These are phyloP conservation scores for Conringia planisiliqua DNA, from an alignment of 345 rosid species.

Conservation along the genomic window DNA sequence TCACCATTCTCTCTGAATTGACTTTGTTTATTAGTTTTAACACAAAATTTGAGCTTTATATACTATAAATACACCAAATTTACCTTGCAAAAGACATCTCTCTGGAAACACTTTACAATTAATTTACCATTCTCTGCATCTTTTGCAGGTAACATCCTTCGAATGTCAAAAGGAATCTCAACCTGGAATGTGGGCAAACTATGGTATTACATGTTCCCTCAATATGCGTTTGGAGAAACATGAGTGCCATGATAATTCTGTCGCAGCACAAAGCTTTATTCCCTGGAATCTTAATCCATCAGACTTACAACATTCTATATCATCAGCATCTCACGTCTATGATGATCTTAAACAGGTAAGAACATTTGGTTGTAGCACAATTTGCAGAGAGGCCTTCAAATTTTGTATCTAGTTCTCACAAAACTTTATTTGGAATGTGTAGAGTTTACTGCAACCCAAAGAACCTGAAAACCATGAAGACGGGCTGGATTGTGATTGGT, in stretches of 20 bases:
- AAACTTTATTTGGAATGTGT: neutral
- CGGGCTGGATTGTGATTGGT: neutral
- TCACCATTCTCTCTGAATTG: neutral
- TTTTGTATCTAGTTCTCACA: neutral
- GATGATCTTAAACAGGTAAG: neutral
- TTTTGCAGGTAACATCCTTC: conserved; percentile 8
- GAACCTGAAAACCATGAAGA: neutral
- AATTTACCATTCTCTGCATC: neutral
- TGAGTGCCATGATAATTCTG: neutral
- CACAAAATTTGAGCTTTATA: neutral
- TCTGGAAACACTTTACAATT: neutral
- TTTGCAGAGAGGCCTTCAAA: neutral
- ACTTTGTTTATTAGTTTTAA: neutral
- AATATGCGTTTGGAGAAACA: neutral
- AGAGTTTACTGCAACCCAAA: conserved; percentile 23
- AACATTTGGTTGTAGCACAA: neutral
- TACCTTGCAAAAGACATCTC: neutral
- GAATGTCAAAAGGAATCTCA: conserved; percentile 7
- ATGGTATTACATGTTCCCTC: conserved; percentile 2
- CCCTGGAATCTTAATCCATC: conserved; percentile 9
- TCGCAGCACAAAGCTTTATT: neutral
- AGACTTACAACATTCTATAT: neutral
- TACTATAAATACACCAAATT: neutral
- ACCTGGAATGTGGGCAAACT: neutral
- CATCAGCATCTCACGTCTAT: neutral